Evolutionary conservation across 768 basidiomycete species (phyloP).

Genomic region (Phanerochaete carnosa): DNA sequence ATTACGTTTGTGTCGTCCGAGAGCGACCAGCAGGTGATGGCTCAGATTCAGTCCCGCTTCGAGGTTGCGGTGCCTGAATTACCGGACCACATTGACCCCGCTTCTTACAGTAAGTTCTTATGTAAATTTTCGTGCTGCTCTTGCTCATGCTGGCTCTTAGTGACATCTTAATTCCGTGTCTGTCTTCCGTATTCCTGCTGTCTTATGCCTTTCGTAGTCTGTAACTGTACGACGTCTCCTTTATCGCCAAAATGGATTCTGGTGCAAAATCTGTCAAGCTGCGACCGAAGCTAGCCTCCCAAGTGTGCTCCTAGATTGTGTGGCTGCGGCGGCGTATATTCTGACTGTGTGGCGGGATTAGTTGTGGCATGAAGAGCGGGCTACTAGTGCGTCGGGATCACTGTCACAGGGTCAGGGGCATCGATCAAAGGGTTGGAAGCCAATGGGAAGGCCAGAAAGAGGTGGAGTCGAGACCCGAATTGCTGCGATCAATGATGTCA

Average conservation of each 20-base stretch:
- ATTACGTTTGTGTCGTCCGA: slow-evolving; percentile 96
- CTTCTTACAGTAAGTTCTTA: slow-evolving; percentile 82
- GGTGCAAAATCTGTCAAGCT: too few relatives aligned
- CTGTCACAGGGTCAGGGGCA: too few relatives aligned
- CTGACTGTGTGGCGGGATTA: background rate
- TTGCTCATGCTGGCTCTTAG: slow-evolving; percentile 18
- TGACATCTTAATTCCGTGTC: slow-evolving; percentile 35
- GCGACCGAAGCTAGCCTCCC: too few relatives aligned
- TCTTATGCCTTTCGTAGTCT: slow-evolving; percentile 11
- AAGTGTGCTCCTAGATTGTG: too few relatives aligned
- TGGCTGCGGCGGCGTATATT: too few relatives aligned
- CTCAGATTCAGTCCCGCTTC: slow-evolving; percentile 92
- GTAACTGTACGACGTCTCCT: background rate
- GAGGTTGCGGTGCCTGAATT: slow-evolving; percentile 96
- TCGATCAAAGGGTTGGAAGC: too few relatives aligned
- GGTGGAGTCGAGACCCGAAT: too few relatives aligned
- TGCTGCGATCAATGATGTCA: background rate
- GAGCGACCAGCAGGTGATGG: slow-evolving; percentile 90
- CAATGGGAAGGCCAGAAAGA: too few relatives aligned
- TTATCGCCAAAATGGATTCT: slow-evolving; percentile 11
- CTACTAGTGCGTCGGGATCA: too few relatives aligned
- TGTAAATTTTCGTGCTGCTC: background rate
- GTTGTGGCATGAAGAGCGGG: too few relatives aligned
- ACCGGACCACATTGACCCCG: slow-evolving; percentile 90
- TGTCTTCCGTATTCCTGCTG: background rate